Evolutionary conservation across 2,329 filamentous ascomycete genomes (phyloP).

Genomic region (Periconia sp.): DNA sequence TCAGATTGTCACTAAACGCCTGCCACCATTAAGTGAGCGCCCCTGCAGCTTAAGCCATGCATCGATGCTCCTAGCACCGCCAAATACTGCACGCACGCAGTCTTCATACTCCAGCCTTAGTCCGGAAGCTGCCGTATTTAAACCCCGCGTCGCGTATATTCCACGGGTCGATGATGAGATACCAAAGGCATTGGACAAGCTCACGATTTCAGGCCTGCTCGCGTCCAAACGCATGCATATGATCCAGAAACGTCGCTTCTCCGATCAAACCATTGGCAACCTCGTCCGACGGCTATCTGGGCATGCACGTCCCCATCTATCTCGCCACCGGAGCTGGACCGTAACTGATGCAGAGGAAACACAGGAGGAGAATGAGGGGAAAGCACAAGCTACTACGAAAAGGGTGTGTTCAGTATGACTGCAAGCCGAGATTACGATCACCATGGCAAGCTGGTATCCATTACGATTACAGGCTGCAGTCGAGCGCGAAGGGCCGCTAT

Average conservation of each 20-base stretch:
- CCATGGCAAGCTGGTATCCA: neutral
- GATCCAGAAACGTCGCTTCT: slow-evolving; percentile 20
- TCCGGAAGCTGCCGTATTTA: slow-evolving; percentile 30
- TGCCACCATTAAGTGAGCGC: slow-evolving; percentile 5
- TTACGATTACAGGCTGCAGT: too few species aligned
- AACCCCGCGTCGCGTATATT: slow-evolving; percentile 16
- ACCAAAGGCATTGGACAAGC: slow-evolving; percentile 17
- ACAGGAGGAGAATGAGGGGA: slow-evolving; percentile 1
- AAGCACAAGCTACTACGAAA: slow-evolving; percentile 7
- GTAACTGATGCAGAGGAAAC: slow-evolving; percentile 8
- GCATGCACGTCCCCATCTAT: slow-evolving; percentile 1
- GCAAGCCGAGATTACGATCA: neutral
- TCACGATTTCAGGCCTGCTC: slow-evolving; percentile 28
- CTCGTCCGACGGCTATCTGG: slow-evolving; percentile 11
- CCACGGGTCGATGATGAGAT: slow-evolving; percentile 1
- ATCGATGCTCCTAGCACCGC: slow-evolving; percentile 13
- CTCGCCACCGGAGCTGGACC: slow-evolving; percentile 8
- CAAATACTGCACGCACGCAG: slow-evolving; percentile 20
- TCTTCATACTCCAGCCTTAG: slow-evolving; percentile 19
- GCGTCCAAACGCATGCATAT: slow-evolving; percentile 18
- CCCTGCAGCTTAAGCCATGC: slow-evolving; percentile 7
- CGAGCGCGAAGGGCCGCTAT: too few species aligned
- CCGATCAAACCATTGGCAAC: slow-evolving; percentile 18
- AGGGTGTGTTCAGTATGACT: slow-evolving; percentile 27
- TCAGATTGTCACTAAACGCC: slow-evolving; percentile 1